Evolutionary conservation across 306 rosid genomes (phyloP), one percentile per base, ranked within the genome.

Genomic region (Ormosia semicastrata): DNA sequence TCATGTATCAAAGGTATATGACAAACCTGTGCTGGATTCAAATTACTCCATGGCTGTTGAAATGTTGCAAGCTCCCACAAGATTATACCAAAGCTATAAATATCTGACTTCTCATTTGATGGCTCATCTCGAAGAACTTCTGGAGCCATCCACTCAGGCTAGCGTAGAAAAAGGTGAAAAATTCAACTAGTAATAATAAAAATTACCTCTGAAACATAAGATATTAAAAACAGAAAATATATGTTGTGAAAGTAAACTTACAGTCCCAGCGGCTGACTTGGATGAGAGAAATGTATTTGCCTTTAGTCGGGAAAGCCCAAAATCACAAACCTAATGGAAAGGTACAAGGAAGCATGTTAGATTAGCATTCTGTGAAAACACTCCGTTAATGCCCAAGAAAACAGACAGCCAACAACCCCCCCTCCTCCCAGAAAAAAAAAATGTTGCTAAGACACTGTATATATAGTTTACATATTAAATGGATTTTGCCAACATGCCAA

Each of bases 211-310:
- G 29, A 33, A 62, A 64, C 60, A 54, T 47, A 66, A 12, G 24
- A 44, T 46, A 40, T 15, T 53, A 66, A 30, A 39, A 24, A 9
- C 54, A 69, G 52, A 50, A 39, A 44, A 44, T 58, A 70, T 8
- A n/a, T 62, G 66, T 29, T 36, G 32, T 18, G 63, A 68, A 66
- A 78, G 68, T 37, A 77, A 81, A 87, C 97, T 85, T 81, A 93
- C 98, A 63, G 98, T 93, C 87, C 98, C 98, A 80, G 94, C 98
- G n/a, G 98, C 97, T 18, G 98, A 93, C 85, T 93, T 93, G 41
- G 98, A 89, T 54, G 98, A 93, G 73, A 93, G 93, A 87, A 91
- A 91, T 41, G 98, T 93, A 74, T 86, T 92, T 68, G 97, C 98
- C 87, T 93, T 93, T 33, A 89, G 78, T 47, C 94, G 94, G 63